A percentile compares a stretch with the other conserved stretches of the same genome.
These are phyloP conservation scores for Styphnolobium japonicum DNA, from an alignment of 306 rosid genomes.

Conservation along the genomic window DNA sequence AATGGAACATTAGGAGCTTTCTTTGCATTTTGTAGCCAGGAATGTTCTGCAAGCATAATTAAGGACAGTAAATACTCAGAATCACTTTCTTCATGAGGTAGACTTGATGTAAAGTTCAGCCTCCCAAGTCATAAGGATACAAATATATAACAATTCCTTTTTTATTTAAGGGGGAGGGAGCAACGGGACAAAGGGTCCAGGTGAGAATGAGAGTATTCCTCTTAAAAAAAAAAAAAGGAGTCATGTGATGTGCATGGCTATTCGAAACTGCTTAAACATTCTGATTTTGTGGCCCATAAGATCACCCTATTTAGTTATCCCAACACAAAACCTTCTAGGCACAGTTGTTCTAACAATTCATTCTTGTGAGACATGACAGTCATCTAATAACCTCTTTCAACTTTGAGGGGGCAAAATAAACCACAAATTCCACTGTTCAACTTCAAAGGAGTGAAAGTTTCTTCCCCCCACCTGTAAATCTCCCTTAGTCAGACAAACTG, in stretches of 20 bases:
- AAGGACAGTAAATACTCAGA: slow-evolving; percentile 15
- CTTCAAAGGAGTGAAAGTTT: background rate
- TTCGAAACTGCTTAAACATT: background rate
- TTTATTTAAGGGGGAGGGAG: background rate
- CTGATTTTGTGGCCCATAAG: background rate
- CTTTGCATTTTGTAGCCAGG: slow-evolving; percentile 92
- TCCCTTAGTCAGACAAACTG: background rate
- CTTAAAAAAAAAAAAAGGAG: background rate
- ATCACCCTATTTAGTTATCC: background rate
- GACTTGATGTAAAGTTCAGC: slow-evolving; percentile 11
- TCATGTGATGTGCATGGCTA: background rate
- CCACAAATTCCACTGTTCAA: background rate
- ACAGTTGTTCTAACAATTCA: background rate
- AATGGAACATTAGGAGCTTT: slow-evolving; percentile 91
- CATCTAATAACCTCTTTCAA: background rate
- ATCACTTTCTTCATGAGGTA: slow-evolving; percentile 15
- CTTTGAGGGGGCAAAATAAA: background rate
- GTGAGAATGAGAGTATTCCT: background rate
- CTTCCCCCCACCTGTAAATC: background rate
- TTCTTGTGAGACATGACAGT: background rate
- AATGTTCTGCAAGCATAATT: slow-evolving; percentile 59
- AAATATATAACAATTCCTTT: background rate
- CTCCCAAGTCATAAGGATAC: slow-evolving; percentile 1
- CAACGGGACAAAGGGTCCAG: background rate
- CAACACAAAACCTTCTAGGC: background rate